Evolutionary conservation across 2,329 filamentous ascomycete species (phyloP).

Genomic region (Exophiala aquamarina): DNA sequence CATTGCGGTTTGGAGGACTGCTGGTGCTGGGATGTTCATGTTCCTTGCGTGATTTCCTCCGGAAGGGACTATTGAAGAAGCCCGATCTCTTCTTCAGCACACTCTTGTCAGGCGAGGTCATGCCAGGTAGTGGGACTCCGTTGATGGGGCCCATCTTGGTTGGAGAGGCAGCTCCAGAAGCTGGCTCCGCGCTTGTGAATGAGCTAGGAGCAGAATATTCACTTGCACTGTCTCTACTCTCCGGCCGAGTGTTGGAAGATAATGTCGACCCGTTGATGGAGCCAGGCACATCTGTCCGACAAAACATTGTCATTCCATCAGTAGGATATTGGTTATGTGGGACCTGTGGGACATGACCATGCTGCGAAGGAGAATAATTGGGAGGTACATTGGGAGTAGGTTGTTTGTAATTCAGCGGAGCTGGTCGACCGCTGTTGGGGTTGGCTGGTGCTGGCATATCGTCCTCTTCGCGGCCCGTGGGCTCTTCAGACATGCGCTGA

Average conservation of each 20-base stretch:
- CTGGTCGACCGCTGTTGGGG: constrained; percentile 26
- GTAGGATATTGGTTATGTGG: constrained; percentile 92
- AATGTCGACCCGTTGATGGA: constrained; percentile 66
- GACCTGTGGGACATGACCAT: constrained; percentile 64
- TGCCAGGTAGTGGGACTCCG: constrained; percentile 41
- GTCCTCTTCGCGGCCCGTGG: constrained; percentile 16
- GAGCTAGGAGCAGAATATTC: constrained; percentile 89
- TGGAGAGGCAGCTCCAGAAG: constrained; percentile 72
- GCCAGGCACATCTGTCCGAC: constrained; percentile 66
- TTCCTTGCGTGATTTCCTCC: constrained; percentile 81
- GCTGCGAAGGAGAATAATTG: constrained; percentile 58
- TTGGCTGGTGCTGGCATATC: constrained; percentile 22
- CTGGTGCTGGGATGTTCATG: constrained; percentile 54
- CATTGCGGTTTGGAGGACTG: constrained; percentile 49
- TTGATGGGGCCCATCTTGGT: constrained; percentile 55
- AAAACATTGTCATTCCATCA: constrained; percentile 98
- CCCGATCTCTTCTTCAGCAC: constrained; percentile 72
- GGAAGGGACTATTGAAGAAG: constrained; percentile 92
- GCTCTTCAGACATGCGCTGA: constrained; percentile 24
- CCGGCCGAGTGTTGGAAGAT: constrained; percentile 70
- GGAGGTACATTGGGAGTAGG: constrained; percentile 35
- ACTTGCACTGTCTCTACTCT: constrained; percentile 84
- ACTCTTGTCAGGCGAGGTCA: constrained; percentile 61
- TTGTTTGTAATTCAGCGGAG: constrained; percentile 27
- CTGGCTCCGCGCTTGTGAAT: constrained; percentile 79